phyloP scores from a whole-genome alignment of 2,329 filamentous ascomycete species.

The Colletotrichum liriopes region DNA sequence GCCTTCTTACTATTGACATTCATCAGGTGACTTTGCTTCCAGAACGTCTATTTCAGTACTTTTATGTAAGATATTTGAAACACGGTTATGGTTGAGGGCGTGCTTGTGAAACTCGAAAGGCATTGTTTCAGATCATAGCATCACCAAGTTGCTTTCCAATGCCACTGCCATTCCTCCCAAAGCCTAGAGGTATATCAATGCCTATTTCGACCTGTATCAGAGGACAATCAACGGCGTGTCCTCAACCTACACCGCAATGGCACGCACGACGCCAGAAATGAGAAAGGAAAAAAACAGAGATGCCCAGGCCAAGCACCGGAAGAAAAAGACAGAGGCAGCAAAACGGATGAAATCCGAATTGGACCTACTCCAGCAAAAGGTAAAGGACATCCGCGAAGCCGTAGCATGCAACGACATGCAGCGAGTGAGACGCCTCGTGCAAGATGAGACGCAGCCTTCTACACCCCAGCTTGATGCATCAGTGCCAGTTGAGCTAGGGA shows the following conservation, averaged over 20 bases:
- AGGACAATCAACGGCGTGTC: not conserved
- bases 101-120: not conserved
- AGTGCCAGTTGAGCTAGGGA: not conserved
- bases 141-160: not conserved
- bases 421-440: not conserved
- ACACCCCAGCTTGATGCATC: conserved; percentile 1
- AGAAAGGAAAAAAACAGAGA: conserved; percentile 9
- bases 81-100: not conserved
- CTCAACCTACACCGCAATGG: not conserved
- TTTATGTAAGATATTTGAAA: not conserved
- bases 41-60: not conserved
- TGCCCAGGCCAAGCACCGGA: not conserved
- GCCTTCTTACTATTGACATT: not conserved
- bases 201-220: not conserved
- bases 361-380: not conserved
- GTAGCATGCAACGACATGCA: conserved; percentile 4
- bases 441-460: not conserved
- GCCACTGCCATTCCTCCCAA: not conserved
- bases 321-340: not conserved
- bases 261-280: not conserved
- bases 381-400: not conserved
- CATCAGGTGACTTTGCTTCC: not conserved
- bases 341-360: not conserved
- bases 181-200: not conserved
- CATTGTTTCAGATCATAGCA: not conserved